Percentiles rank a stretch among this genome's conserved stretches.
Conservation (phyloP, 176 grass and related monocot species). For the Otatea glauca region DNA sequence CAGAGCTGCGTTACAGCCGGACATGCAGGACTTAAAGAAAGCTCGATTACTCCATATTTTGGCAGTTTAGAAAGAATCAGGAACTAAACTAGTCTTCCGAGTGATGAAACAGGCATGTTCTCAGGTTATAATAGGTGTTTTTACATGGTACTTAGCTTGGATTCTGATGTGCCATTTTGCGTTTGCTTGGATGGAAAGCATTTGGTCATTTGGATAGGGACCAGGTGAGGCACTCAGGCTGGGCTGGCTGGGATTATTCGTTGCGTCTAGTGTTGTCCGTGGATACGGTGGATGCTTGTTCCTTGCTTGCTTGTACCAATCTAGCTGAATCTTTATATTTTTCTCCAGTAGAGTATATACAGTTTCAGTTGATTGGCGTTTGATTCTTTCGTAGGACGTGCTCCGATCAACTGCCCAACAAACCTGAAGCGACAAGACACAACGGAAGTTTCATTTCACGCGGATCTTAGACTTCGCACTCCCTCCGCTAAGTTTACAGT, state of each 20-base stretch:
- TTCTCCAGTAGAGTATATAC: neutral
- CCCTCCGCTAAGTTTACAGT: too few species aligned
- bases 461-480: neutral
- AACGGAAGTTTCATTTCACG: neutral
- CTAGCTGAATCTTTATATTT: neutral
- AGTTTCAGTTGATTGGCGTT: neutral
- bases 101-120: too few species aligned
- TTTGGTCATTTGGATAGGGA: neutral
- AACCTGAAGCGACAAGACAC: neutral
- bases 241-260: slow-evolving; percentile 47
- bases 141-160: neutral
- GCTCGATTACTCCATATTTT: neutral
- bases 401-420: slow-evolving; percentile 41
- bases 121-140: too few species aligned
- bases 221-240: neutral
- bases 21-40: neutral
- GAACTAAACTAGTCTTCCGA: too few species aligned
- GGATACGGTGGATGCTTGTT: slow-evolving; percentile 64
- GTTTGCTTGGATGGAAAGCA: slow-evolving; percentile 18
- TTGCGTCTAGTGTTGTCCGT: slow-evolving; percentile 49
- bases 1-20: neutral
- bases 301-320: slow-evolving; percentile 63
- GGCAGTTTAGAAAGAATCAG: neutral
- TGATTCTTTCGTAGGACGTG: slow-evolving; percentile 52
- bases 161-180: slow-evolving; percentile 21